Evolutionary conservation across 257 asterid genomes (phyloP), one percentile per base, ranked within the genome.

Genomic region (Lantana camara): DNA sequence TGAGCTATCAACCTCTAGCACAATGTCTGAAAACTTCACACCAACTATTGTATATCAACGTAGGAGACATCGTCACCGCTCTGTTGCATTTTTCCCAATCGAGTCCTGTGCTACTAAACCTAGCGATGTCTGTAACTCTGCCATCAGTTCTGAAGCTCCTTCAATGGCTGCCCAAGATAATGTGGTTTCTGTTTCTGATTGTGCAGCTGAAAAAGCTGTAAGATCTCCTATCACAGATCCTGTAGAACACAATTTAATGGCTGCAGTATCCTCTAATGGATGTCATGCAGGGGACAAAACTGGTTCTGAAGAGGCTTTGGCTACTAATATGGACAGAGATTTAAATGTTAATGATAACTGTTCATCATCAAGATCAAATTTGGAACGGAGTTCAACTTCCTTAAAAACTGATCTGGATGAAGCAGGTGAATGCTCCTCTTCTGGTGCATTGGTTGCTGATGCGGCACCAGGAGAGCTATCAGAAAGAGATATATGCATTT

Each of bases 351-450:
- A 73, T 30, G 73, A 71, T 55, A 77, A 79, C 50, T 83, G 83
- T 81, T 88, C 89, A 29, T 86, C 96, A n/a, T 85, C 95, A 44
- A 84, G 76, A 67, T 79, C 84, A 27, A 70, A 82, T 78, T 60
- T 78, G 80, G 89, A 73, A 59, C 71, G 51, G 46, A 75, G 60
- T 64, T 72, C 85, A 19, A 70, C 77, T 61, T 73, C 79, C 48
- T 59, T 73, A 75, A 82, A 79, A 74, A 61, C 63, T 63, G 74
- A 70, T 63, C 68, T 38, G 50, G 89, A 78, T 60, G 94, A 76
- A 74, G 73, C 75, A 24, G 88, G 80, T 7, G 91, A 85, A 66
- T 84, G 91, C 82, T 82, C 96, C 63, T 86, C 93, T 60, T 88
- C 94, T 65, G 90, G 82, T 75, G 85, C 82, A 62, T 77, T 76